These are phyloP conservation scores for Luvunga scandens DNA, from an alignment of 345 rosid species.

Conservation along the genomic window DNA sequence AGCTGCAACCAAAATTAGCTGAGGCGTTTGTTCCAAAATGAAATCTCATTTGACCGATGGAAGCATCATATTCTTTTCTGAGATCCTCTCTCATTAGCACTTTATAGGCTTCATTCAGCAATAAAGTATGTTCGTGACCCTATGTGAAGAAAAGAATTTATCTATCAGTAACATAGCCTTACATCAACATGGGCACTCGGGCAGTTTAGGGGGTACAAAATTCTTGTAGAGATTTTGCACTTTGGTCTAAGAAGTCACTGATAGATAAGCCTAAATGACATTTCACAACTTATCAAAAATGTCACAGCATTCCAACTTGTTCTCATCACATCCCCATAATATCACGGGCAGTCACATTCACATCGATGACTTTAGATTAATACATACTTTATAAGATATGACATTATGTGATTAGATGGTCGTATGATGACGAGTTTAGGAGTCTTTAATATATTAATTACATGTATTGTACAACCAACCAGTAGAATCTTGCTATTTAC, in stretches of 20 bases:
- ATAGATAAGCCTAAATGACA: no score
- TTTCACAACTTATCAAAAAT: no score
- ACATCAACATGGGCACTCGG: no score
- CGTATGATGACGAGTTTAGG: background rate
- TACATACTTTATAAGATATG: no score
- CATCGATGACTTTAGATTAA: background rate
- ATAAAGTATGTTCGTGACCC: constrained; percentile 47
- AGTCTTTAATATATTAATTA: no score
- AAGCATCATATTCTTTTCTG: constrained; percentile 40
- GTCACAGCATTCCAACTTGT: no score
- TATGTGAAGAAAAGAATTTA: background rate
- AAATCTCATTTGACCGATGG: constrained; percentile 32
- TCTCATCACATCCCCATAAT: background rate
- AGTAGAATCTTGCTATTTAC: no score
- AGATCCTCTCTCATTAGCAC: constrained; percentile 43
- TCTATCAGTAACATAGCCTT: background rate
- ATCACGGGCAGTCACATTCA: background rate
- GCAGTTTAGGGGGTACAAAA: background rate
- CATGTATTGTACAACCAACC: no score
- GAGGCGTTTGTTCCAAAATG: constrained; percentile 15
- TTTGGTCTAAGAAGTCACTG: no score
- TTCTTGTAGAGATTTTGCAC: background rate
- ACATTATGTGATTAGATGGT: background rate
- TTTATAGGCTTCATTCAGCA: constrained; percentile 53
- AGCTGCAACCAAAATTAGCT: constrained; percentile 35